Percentiles rank a stretch among this genome's conserved stretches.
phyloP scores from a whole-genome alignment of 768 basidiomycete species.

The Rubroboletus pulcherrimus region DNA sequence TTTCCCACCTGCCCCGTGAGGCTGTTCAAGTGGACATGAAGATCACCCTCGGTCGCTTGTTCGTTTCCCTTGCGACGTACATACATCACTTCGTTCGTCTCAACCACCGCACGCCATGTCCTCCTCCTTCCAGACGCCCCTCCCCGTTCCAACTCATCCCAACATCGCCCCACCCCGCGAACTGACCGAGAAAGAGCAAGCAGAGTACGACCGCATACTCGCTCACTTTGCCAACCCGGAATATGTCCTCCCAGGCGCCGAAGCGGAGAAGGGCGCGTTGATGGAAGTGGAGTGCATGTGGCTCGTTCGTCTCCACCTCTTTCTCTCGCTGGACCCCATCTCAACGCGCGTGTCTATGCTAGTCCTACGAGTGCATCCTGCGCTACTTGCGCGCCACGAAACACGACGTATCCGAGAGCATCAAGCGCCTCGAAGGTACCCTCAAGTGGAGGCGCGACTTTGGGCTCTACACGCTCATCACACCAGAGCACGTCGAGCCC shows the following conservation, averaged over 20 bases:
- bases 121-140: slow-evolving; percentile 15
- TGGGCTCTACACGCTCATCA: slow-evolving; percentile 62
- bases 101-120: slow-evolving; percentile 8
- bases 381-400: slow-evolving; percentile 79
- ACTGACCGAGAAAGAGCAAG: slow-evolving; percentile 43
- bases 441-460: slow-evolving; percentile 79
- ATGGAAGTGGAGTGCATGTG: slow-evolving; percentile 72
- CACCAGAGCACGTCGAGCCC: slow-evolving; percentile 61
- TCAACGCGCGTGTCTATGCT: not conserved
- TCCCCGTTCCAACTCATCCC: slow-evolving; percentile 23
- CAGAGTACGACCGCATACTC: slow-evolving; percentile 51
- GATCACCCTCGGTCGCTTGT: not conserved
- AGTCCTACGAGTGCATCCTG: slow-evolving; percentile 68
- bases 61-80: not conserved
- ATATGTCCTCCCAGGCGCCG: slow-evolving; percentile 49
- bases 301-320: slow-evolving; percentile 44
- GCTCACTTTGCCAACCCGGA: slow-evolving; percentile 52
- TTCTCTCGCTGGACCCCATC: not conserved
- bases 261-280: slow-evolving; percentile 42
- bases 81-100: too few relatives aligned
- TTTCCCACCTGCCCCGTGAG: not conserved
- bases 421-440: slow-evolving; percentile 67
- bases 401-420: slow-evolving; percentile 57
- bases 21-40: too few relatives aligned
- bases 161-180: slow-evolving; percentile 33